Evolutionary conservation across 2,329 filamentous ascomycete genomes (phyloP), one percentile per base, ranked within the genome.

Genomic region (Verticillium albo-atrum): DNA sequence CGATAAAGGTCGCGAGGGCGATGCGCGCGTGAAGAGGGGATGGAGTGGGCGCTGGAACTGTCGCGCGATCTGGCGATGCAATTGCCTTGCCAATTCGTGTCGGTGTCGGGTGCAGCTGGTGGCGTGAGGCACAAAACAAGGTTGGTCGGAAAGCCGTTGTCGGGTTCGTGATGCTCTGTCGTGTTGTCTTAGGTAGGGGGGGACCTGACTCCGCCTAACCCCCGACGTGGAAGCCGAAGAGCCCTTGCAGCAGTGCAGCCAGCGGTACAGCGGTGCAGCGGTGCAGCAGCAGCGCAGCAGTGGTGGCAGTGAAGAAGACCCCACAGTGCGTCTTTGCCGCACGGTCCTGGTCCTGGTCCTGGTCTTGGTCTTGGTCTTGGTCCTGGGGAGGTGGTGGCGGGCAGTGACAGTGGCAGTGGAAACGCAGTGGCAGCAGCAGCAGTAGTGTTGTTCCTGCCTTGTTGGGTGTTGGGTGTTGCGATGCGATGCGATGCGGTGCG

Each of bases 221-320:
- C 42, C 42, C 42, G 42, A 50, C 20, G 42, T 50, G 42, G 42
- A 23, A 50, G 42, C 60, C 60, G 52, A 55, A 56, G 54, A 60
- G 51, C 54, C 60, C 60, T 63, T 58, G 62, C 62, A 63, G 60
- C 60, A 60, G 58, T 56, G 59, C 56, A 54, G 57, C n/a, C n/a
- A n/a, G n/a, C n/a, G n/a, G n/a, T n/a, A n/a, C n/a, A n/a, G n/a
- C n/a, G n/a, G n/a, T n/a, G n/a, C n/a, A n/a, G n/a, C n/a, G n/a
- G n/a, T n/a, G n/a, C n/a, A n/a, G n/a, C n/a, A n/a, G n/a, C n/a
- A n/a, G n/a, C n/a, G n/a, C n/a, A n/a, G n/a, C n/a, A n/a, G n/a
- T n/a, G n/a, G n/a, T n/a, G n/a, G n/a, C n/a, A n/a, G n/a, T n/a
- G n/a, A n/a, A n/a, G n/a, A n/a, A 58, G 30, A 58, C 58, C 60